Evolutionary conservation across 176 grass and related monocot genomes (phyloP).

Genomic region (Stipa capillata): DNA sequence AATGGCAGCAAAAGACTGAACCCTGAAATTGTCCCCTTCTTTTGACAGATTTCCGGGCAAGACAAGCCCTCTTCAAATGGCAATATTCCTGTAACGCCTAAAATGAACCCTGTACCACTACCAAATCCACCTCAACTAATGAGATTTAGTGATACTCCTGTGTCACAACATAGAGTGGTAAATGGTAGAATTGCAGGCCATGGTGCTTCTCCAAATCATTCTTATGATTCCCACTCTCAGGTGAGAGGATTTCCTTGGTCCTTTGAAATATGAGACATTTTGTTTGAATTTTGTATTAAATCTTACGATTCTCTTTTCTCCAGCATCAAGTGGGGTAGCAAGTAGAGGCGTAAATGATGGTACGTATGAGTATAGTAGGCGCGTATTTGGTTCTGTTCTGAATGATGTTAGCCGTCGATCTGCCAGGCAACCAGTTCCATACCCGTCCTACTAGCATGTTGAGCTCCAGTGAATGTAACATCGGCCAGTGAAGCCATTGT

Average conservation of each 20-base stretch:
- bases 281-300: conserved; percentile 19
- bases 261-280: not conserved
- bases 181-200: conserved; percentile 36
- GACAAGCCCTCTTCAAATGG: conserved; percentile 59
- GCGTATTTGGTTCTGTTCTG: conserved; percentile 65
- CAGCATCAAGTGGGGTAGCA: conserved; percentile 48
- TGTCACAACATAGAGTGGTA: conserved; percentile 19
- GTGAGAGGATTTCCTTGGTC: conserved; percentile 16
- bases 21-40: conserved; percentile 2
- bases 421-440: conserved; percentile 37
- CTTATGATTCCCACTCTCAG: conserved; percentile 32
- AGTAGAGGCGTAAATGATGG: conserved; percentile 44
- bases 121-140: conserved; percentile 30
- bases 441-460: conserved; percentile 49
- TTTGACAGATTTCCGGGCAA: conserved; percentile 88
- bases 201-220: conserved; percentile 34
- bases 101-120: conserved; percentile 38
- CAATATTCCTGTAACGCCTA: conserved; percentile 43
- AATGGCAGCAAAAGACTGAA: not conserved
- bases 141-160: conserved; percentile 31
- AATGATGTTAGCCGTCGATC: conserved; percentile 47
- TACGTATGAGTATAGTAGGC: conserved; percentile 73
- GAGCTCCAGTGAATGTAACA: conserved; percentile 2
- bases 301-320: conserved; percentile 32
- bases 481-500: not conserved